Conservation (phyloP, 768 basidiomycete species). For the Kwoniella sp. region DNA sequence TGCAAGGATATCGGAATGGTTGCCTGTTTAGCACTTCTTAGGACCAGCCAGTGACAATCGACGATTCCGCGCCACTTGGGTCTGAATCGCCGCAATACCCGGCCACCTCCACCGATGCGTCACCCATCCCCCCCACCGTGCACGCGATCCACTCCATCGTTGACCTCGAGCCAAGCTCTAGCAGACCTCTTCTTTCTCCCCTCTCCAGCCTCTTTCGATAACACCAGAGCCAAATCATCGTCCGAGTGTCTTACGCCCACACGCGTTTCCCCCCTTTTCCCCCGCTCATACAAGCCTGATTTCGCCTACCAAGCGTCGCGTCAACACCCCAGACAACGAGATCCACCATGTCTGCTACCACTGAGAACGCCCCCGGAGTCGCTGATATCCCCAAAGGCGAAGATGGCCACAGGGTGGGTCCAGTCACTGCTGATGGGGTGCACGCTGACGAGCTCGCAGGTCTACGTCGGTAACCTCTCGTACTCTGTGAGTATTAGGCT, state of each 20-base stretch:
- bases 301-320: not conserved
- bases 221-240: slow-evolving; percentile 22
- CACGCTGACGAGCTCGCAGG: slow-evolving; percentile 16
- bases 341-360: slow-evolving; percentile 3
- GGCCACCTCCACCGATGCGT: not conserved
- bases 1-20: too few relatives aligned
- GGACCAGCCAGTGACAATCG: too few relatives aligned
- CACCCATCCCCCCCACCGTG: not conserved
- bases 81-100: too few relatives aligned
- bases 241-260: too few relatives aligned
- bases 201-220: slow-evolving; percentile 20
- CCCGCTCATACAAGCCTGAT: not conserved
- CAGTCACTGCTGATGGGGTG: not conserved
- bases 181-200: not conserved
- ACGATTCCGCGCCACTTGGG: too few relatives aligned
- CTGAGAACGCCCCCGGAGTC: slow-evolving; percentile 1
- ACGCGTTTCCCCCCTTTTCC: not conserved
- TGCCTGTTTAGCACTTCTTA: too few relatives aligned
- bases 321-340: not conserved
- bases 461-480: slow-evolving; percentile 49
- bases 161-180: too few relatives aligned
- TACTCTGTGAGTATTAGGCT: slow-evolving; percentile 24
- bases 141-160: not conserved
- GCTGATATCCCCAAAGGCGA: slow-evolving; percentile 20
- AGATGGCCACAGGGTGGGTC: slow-evolving; percentile 15